Percentiles rank a stretch among this genome's conserved stretches.
Evolutionary conservation across 176 grass and related monocot genomes (phyloP).

Genomic region (Eleusine coracana): DNA sequence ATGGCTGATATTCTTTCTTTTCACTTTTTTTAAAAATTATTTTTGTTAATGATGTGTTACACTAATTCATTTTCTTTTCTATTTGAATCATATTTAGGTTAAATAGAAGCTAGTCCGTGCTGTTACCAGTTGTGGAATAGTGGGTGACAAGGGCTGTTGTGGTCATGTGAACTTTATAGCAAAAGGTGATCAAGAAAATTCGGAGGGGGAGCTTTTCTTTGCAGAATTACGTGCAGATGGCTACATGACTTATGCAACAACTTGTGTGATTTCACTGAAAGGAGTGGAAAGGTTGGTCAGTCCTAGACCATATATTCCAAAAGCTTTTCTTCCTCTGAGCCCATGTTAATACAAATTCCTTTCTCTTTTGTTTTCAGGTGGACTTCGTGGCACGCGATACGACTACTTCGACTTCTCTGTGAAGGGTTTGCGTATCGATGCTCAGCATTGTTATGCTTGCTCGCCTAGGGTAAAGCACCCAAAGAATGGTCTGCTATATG

Average conservation of each 20-base stretch:
- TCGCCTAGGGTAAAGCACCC: neutral
- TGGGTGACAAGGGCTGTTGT: neutral
- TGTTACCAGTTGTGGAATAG: neutral
- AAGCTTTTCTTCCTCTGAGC: neutral
- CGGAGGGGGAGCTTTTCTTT: slow-evolving; percentile 12
- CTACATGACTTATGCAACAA: neutral
- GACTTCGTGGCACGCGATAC: neutral
- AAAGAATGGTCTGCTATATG: neutral
- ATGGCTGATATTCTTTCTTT: neutral
- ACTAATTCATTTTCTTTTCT: neutral
- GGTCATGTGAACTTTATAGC: slow-evolving; percentile 17
- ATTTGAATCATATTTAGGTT: neutral
- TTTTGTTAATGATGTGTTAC: neutral
- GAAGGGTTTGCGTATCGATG: neutral
- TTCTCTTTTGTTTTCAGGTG: neutral
- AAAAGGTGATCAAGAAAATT: neutral
- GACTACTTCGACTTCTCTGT: neutral
- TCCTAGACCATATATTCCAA: neutral
- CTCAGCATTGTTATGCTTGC: slow-evolving; percentile 4
- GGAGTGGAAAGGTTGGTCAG: neutral
- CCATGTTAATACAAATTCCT: neutral
- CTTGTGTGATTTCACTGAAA: neutral
- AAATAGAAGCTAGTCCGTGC: neutral
- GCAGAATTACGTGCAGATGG: neutral
- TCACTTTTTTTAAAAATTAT: neutral